Evolutionary conservation across 345 rosid species (phyloP), one percentile per base, ranked within the genome.

Genomic region (Gossypium longicalyx): DNA sequence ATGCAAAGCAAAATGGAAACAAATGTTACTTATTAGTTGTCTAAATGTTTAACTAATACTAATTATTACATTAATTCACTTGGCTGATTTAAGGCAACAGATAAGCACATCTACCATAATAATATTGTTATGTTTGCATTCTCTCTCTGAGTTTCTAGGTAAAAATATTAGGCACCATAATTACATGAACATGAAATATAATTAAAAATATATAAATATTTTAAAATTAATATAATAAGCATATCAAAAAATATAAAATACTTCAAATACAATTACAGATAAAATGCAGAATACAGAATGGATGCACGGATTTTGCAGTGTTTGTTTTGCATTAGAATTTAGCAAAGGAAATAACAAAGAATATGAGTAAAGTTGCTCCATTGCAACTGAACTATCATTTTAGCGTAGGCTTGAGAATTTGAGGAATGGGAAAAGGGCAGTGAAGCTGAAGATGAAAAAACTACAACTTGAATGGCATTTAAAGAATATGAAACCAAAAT

Each of bases 321-420:
- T 57, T 71, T 70, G 41, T 70, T 34, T 41, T 74, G 23, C 27
- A 60, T 48, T 34, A 17, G 12, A 59, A 58, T 49, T 20, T 76
- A 52, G 22, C 3, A 10, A 29, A 10, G 22, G 49, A 7, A 53
- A 34, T 34, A 34, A 34, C 1, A 41, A 51, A 49, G 20, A 56
- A 47, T 12, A 81, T 82, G 78, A 74, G 81, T 41, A 71, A 83
- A 79, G 75, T 81, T 79, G 74, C 66, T 61, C 77, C 91, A 12
- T 80, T 78, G 63, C 82, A 74, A 29, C 81, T 68, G 72, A 34
- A 5, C 19, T 67, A 45, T 16, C 12, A 44, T 17, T 13, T 23
- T 52, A 43, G 45, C 7, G 61, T 60, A 53, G 61, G 7, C 41
- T 5, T 5, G 41, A 34, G 41, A 34, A 34, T 67, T 78, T 81